Evolutionary conservation across 371 early-diverging fungal species (phyloP), one percentile per base, ranked within the genome.

Genomic region (Lichtheimia ornata): DNA sequence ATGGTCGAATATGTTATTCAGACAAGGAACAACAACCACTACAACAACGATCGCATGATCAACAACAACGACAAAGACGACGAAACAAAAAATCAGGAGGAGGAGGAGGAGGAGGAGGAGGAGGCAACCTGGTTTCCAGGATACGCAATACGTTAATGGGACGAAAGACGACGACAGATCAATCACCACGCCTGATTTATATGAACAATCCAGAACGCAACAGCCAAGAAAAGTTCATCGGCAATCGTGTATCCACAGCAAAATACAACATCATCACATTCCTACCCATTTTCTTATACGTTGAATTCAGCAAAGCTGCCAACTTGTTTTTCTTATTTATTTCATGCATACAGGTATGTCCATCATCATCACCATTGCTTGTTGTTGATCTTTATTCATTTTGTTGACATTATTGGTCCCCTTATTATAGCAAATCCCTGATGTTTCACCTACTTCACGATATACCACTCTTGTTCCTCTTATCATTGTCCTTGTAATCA

Each of bases 251-350:
- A 45, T 91, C 90, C 18, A 95, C 96, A 2, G 90, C 95, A 24
- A 96, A 95, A 81, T 97, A 98, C 76, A 95, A 90, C 62, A 40
- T 87, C 28, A 45, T 88, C 42, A 92, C 94, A 4, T 98, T 98
- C 72, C 61, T 98, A 56, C 95, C 95, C 45, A 91, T 94, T 68
- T 96, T 97, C 74, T 71, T 97, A 20, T 92, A 87, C 35, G 95
- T 93, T 65, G 97, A 98, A 81, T 94, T 97, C 62, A 92, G 93
- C 57, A 97, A 96, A 79, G 90, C 92, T 61, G 94, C 94, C 62
- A 98, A 98, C 71, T 67, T 98, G 20, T 98, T 97, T 73, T 98
- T 98, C 82, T 79, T 97, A 60, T 89, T 97, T 64, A 94, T 80
- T 58, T 80, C 92, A 4, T 83, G 86, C 49, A 93, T 94, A 58